Evolutionary conservation across 208 protist species (phyloP).

Genomic region (Blechomonas ayalai): DNA sequence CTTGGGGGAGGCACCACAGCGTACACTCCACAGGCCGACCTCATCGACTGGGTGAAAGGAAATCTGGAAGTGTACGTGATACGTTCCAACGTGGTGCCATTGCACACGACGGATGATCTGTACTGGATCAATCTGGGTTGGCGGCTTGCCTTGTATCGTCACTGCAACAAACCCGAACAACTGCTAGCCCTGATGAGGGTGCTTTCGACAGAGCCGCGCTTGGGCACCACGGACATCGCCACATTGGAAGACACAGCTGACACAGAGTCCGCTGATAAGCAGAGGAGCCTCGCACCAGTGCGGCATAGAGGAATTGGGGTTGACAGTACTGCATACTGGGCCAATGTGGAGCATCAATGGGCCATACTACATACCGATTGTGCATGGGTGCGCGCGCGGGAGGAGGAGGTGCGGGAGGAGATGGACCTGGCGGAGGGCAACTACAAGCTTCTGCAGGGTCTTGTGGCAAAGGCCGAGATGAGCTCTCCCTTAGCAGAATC

Average conservation of each 20-base stretch:
- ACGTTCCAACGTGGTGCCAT: constrained; percentile 34
- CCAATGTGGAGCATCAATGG: constrained; percentile 11
- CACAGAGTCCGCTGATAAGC: neutral
- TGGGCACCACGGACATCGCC: neutral
- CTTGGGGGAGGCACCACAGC: neutral
- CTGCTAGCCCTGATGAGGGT: constrained; percentile 22
- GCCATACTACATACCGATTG: constrained; percentile 19
- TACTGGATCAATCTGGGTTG: constrained; percentile 55
- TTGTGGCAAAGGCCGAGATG: constrained; percentile 37
- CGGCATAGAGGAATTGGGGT: neutral
- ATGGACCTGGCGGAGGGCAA: constrained; percentile 40
- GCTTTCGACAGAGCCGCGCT: constrained; percentile 10
- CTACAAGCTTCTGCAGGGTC: constrained; percentile 42
- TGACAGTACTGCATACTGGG: constrained; percentile 19
- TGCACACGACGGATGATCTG: constrained; percentile 29
- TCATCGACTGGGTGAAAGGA: constrained; percentile 30
- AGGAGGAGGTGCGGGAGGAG: constrained; percentile 19
- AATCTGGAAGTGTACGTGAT: constrained; percentile 15
- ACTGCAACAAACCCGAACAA: constrained; percentile 16
- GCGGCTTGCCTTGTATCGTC: constrained; percentile 27
- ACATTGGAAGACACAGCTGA: neutral
- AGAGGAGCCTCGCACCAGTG: neutral
- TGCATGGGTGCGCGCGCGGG: constrained; percentile 9
- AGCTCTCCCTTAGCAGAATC: constrained; percentile 40
- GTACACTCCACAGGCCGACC: constrained; percentile 18